Evolutionary conservation across 331 rosid genomes (phyloP), one percentile per base, ranked within the genome.

Genomic region (Pyrus hybrid): DNA sequence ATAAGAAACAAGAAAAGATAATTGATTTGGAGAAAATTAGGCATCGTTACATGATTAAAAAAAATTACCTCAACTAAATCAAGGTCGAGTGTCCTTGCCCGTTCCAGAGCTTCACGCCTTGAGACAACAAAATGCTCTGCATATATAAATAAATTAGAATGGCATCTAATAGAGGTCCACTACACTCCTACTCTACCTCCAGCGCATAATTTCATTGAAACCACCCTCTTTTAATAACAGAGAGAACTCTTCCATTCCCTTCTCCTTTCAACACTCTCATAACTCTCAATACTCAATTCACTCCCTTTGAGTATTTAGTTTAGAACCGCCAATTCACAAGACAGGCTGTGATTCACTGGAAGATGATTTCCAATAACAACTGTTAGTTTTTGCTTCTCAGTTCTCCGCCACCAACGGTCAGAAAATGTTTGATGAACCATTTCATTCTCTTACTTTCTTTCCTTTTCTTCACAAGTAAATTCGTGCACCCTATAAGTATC

Each of bases 11-110:
- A 51, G 25, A 17, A 57, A 58, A 5, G 22, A 67, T n/a, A 22
- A 21, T n/a, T 16, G 22, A 26, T 14, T 37, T 49, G 23, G 56
- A 73, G 43, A 18, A 16, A 58, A 58, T 68, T 32, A 30, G 61
- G 62, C 53, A 82, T 13, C 73, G 67, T 53, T 57, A 78, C 77
- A 53, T 47, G 41, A 64, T 12, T 66, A 21, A 64, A 29, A 62
- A 72, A 67, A 16, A 74, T 54, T 85, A 94, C 97, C 99, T 94
- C 96, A 61, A 94, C 99, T 86, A 92, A 88, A 88, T 94, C 97
- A 45, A 92, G 88, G 32, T 87, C 82, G 75, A 89, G 96, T 54
- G 64, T 58, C 87, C 71, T 88, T 61, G 97, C 99, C 72, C 86
- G 90, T 62, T 77, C 74, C 79, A 92, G 77, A 56, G 99, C 99